phyloP scores from a whole-genome alignment of 257 asterid species.

The Ophiorrhiza pumila region DNA sequence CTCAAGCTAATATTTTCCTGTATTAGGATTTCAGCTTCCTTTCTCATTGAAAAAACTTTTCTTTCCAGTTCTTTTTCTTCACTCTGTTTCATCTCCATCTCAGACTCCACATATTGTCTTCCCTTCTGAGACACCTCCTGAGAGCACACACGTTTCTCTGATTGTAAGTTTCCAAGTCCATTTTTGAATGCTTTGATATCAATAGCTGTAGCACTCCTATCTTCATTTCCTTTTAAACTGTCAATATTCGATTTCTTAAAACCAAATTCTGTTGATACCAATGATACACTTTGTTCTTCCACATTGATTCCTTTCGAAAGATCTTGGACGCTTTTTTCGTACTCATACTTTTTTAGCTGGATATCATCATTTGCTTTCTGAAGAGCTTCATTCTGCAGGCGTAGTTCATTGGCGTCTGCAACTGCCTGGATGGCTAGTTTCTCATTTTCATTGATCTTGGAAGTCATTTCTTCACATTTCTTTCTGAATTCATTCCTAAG shows the following conservation, averaged over 20 bases:
- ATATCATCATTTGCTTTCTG: conserved; percentile 56
- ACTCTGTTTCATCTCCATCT: conserved; percentile 36
- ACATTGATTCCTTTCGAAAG: conserved; percentile 10
- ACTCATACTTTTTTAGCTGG: conserved; percentile 33
- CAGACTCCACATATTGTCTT: conserved; percentile 31
- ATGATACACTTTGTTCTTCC: conserved; percentile 16
- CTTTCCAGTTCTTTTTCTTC: conserved; percentile 51
- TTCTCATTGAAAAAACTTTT: conserved; percentile 44
- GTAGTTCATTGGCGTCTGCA: conserved; percentile 56
- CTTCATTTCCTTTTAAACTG: neutral
- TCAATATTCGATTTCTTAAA: neutral
- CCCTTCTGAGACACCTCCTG: conserved; percentile 10
- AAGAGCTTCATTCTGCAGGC: conserved; percentile 45
- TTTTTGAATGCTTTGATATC: neutral
- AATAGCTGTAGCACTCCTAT: neutral
- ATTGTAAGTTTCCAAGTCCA: conserved; percentile 7
- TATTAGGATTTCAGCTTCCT: conserved; percentile 49
- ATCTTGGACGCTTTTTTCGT: conserved; percentile 34
- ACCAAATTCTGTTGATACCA: neutral
- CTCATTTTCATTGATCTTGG: conserved; percentile 57
- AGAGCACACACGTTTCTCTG: neutral
- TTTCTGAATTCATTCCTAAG: conserved; percentile 64
- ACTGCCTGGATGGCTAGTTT: conserved; percentile 49
- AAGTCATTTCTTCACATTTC: conserved; percentile 60
- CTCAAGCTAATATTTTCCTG: conserved; percentile 47